These are phyloP conservation scores for Arxiozyma bovina DNA, from an alignment of 1,139 yeast genomes.

Conservation along the genomic window DNA sequence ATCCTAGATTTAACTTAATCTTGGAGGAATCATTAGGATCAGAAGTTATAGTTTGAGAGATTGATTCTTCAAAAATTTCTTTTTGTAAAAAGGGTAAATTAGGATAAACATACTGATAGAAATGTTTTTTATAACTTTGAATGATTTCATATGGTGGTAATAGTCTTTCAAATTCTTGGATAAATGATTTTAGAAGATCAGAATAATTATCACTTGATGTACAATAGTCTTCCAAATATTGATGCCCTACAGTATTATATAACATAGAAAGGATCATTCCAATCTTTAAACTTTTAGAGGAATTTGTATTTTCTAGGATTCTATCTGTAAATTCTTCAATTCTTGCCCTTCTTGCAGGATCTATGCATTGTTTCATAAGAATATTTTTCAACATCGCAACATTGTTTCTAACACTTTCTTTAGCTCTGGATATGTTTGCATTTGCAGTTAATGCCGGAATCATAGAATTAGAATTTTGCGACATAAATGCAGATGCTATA, in stretches of 20 bases:
- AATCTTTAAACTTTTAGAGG: slow-evolving; percentile 18
- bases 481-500: slow-evolving; percentile 25
- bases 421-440: slow-evolving; percentile 20
- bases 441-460: slow-evolving; percentile 24
- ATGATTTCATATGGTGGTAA: slow-evolving; percentile 24
- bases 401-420: slow-evolving; percentile 20
- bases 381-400: slow-evolving; percentile 20
- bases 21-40: slow-evolving; percentile 17
- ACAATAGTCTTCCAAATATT: slow-evolving; percentile 25
- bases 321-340: slow-evolving; percentile 24
- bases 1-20: slow-evolving; percentile 22
- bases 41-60: slow-evolving; percentile 16
- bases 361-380: slow-evolving; percentile 20
- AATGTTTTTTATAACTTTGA: slow-evolving; percentile 20
- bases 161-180: slow-evolving; percentile 18
- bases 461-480: slow-evolving; percentile 23
- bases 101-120: slow-evolving; percentile 23
- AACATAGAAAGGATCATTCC: slow-evolving; percentile 22
- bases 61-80: slow-evolving; percentile 23
- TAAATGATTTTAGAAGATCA: slow-evolving; percentile 18
- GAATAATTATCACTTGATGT: slow-evolving; percentile 22
- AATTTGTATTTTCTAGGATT: slow-evolving; percentile 19
- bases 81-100: slow-evolving; percentile 24
- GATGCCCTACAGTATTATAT: slow-evolving; percentile 18
- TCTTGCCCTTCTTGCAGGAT: slow-evolving; percentile 18